Evolutionary conservation across 2,329 filamentous ascomycete genomes (phyloP).

Genomic region (Tolypocladium guangdongense): DNA sequence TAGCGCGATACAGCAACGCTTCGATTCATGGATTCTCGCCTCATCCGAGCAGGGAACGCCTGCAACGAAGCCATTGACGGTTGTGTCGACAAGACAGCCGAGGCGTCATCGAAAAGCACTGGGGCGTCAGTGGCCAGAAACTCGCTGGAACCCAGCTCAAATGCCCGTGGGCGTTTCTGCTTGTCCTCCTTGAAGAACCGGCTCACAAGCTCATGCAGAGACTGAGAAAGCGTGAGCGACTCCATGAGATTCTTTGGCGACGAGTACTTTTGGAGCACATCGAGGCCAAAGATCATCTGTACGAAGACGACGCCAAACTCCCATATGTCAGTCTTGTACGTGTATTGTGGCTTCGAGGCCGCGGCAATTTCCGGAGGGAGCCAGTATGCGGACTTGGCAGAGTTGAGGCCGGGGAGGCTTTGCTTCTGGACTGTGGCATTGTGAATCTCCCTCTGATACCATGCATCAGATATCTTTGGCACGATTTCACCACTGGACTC

Average conservation of each 20-base stretch:
- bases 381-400: constrained; percentile 73
- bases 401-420: constrained; percentile 39
- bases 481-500: constrained; percentile 57
- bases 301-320: constrained; percentile 84
- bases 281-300: constrained; percentile 86
- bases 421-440: constrained; percentile 43
- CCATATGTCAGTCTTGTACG: constrained; percentile 85
- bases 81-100: constrained; percentile 27
- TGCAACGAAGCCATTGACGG: constrained; percentile 31
- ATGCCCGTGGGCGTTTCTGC: constrained; percentile 75
- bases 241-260: constrained; percentile 68
- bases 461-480: constrained; percentile 64
- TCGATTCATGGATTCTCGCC: constrained; percentile 51
- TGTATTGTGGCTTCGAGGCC: constrained; percentile 50
- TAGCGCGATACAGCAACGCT: constrained; percentile 58
- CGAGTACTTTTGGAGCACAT: constrained; percentile 64
- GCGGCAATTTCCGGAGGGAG: constrained; percentile 64
- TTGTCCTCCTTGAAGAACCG: constrained; percentile 79
- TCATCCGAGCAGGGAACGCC: constrained; percentile 35
- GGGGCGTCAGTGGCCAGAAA: constrained; percentile 56
- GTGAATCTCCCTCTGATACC: constrained; percentile 59
- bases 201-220: constrained; percentile 68
- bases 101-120: constrained; percentile 37
- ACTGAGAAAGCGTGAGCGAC: constrained; percentile 58
- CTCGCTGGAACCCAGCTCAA: constrained; percentile 55